These are phyloP conservation scores for Leptodermis oblonga DNA, from an alignment of 257 asterid species.

Conservation along the genomic window DNA sequence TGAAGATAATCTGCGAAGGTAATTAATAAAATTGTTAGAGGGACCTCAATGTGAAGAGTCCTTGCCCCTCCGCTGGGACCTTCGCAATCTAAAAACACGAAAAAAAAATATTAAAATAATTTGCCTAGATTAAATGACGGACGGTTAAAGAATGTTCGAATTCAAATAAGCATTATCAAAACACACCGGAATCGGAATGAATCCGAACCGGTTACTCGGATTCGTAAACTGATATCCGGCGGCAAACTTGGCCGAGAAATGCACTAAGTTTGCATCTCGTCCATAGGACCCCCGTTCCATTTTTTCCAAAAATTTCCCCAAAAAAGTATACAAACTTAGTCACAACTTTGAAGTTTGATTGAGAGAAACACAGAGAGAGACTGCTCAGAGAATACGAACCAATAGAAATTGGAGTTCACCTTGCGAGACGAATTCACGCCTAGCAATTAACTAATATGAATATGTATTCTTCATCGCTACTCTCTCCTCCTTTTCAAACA, in stretches of 20 bases:
- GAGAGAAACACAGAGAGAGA: slow-evolving; percentile 3
- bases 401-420: slow-evolving; percentile 31
- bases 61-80: slow-evolving; percentile 87
- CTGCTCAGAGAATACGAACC: slow-evolving; percentile 98
- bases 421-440: slow-evolving; percentile 21
- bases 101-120: neutral
- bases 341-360: neutral
- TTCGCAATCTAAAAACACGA: slow-evolving; percentile 30
- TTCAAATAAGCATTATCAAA: slow-evolving; percentile 9
- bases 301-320: neutral
- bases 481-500: neutral
- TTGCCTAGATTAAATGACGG: neutral
- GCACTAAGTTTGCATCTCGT: slow-evolving; percentile 54
- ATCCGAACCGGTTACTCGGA: slow-evolving; percentile 43
- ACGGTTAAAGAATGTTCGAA: neutral
- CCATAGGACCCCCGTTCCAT: slow-evolving; percentile 76
- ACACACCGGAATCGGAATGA: slow-evolving; percentile 25
- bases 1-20: slow-evolving; percentile 48
- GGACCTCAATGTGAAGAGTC: slow-evolving; percentile 44
- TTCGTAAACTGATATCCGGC: slow-evolving; percentile 55
- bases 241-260: slow-evolving; percentile 78
- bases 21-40: slow-evolving; percentile 48
- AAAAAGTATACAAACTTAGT: neutral
- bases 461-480: slow-evolving; percentile 23
- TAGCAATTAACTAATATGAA: neutral